phyloP scores from a whole-genome alignment of 345 rosid species.

The Lepidium sativum region DNA sequence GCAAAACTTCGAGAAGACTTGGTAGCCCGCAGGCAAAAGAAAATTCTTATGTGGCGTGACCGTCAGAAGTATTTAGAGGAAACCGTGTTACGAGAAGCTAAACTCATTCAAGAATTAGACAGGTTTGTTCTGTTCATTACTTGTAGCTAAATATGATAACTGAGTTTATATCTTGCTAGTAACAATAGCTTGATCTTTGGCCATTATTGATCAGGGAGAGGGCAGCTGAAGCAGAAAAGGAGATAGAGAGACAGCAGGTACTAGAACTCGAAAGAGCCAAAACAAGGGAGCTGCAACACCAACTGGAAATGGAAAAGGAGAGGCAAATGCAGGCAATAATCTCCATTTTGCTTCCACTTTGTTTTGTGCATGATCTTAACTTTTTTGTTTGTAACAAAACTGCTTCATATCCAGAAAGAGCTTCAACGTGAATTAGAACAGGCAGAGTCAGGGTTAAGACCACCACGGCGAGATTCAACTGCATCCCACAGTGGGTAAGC shows the following conservation, averaged over 20 bases:
- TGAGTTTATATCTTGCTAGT: neutral
- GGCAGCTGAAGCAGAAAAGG: slow-evolving; percentile 65
- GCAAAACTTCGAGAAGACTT: slow-evolving; percentile 53
- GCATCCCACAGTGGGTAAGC: slow-evolving; percentile 49
- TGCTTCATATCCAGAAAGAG: slow-evolving; percentile 48
- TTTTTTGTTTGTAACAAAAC: neutral
- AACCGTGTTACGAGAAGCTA: slow-evolving; percentile 56
- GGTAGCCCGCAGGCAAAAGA: slow-evolving; percentile 56
- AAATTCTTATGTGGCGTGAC: slow-evolving; percentile 43
- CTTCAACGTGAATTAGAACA: slow-evolving; percentile 84
- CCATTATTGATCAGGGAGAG: slow-evolving; percentile 41
- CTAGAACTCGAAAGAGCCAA: slow-evolving; percentile 69
- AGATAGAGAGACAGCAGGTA: slow-evolving; percentile 62
- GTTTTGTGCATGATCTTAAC: neutral
- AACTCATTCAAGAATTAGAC: slow-evolving; percentile 65
- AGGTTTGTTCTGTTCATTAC: slow-evolving; percentile 33
- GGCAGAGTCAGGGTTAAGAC: slow-evolving; percentile 63
- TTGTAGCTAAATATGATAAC: neutral
- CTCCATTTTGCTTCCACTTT: neutral
- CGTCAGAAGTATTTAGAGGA: slow-evolving; percentile 71
- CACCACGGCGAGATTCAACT: slow-evolving; percentile 61
- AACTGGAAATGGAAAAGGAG: slow-evolving; percentile 83
- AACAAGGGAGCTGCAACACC: slow-evolving; percentile 66
- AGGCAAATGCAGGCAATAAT: slow-evolving; percentile 60
- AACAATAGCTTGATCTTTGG: neutral